Evolutionary conservation across 2,329 filamentous ascomycete genomes (phyloP), one percentile per base, ranked within the genome.

Genomic region (Cadophora sp.): DNA sequence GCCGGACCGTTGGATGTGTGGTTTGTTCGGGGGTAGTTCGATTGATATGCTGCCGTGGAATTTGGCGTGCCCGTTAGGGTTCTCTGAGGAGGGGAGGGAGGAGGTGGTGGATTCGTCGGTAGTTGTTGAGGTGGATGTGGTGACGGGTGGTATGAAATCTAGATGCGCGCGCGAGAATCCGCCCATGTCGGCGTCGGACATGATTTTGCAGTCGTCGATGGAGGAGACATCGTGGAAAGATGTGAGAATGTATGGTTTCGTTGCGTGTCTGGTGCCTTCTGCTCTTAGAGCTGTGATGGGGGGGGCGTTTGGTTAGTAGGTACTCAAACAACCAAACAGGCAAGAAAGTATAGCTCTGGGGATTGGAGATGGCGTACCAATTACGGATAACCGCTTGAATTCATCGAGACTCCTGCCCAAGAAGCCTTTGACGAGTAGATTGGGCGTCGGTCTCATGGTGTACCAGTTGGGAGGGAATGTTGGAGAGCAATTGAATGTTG

Each of bases 21-120:
- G 91, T 48, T 85, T 84, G 79, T 95, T 86, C 13, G 83, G 80
- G 0, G 96, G 96, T 0, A 99, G 86, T 65, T 92, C 88, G 14
- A 91, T 96, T 1, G 93, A 97, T 76, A 99, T 98, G 65, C 79
- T 87, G 71, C 96, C 96, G 80, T 94, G 89, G 81, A 98, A 99
- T 68, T 91, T 87, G 20, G 89, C 89, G 80, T 97, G 92, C 36
- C 88, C 82, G 50, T 74, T 72, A 36, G 75, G 69, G 69, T 77
- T 77, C 22, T 74, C 72, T n/a, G 72, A 68, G n/a, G 75, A 33
- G 20, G 36, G 50, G 24, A 48, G 53, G 14, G 62, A 27, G 13
- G 24, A 11, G 36, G 36, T 18, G 14, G 39, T 20, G 20, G 58
- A 30, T 30, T 9, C n/a, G n/a, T 22, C n/a, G 24, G 39, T n/a